A percentile compares a stretch with the other conserved stretches of the same genome.
Evolutionary conservation across 495 filamentous ascomycete genomes (phyloP).

Genomic region (Neurospora pannonica): DNA sequence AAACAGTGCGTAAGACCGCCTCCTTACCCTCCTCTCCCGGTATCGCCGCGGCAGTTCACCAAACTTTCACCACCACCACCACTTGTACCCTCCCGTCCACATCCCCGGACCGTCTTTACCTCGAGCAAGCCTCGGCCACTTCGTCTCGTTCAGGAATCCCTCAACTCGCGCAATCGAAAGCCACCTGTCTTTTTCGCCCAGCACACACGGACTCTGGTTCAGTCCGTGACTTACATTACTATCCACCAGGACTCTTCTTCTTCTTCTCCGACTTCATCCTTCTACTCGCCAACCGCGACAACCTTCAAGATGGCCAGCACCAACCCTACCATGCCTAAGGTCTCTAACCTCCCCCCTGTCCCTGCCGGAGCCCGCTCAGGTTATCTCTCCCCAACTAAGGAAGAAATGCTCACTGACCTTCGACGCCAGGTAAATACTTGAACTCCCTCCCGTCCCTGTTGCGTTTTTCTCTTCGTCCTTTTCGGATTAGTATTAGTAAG

Average conservation of each 20-base stretch:
- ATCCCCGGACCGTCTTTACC: slow-evolving; percentile 11
- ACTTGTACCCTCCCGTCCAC: background rate
- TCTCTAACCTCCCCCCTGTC: slow-evolving; percentile 8
- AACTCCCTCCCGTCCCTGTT: background rate
- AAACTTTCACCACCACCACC: background rate
- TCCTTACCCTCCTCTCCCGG: background rate
- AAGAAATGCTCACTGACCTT: slow-evolving; percentile 18
- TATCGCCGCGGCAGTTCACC: background rate
- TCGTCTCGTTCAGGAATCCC: slow-evolving; percentile 16
- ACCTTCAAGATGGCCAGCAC: slow-evolving; percentile 11
- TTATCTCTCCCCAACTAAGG: slow-evolving; percentile 6
- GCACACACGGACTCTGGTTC: slow-evolving; percentile 14
- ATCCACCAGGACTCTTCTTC: slow-evolving; percentile 44
- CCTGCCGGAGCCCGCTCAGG: slow-evolving; percentile 5
- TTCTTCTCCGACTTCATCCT: background rate
- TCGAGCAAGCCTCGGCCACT: slow-evolving; percentile 16
- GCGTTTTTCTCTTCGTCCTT: background rate
- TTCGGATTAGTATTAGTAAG: background rate
- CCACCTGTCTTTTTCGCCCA: slow-evolving; percentile 21
- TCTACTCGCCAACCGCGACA: background rate
- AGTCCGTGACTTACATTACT: slow-evolving; percentile 28
- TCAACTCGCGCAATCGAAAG: slow-evolving; percentile 8
- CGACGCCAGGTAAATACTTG: slow-evolving; percentile 15
- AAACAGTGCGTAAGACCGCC: background rate
- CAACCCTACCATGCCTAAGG: slow-evolving; percentile 25